phyloP scores from a whole-genome alignment of 2,329 filamentous ascomycete genomes.

The Uncinocarpus reesii region DNA sequence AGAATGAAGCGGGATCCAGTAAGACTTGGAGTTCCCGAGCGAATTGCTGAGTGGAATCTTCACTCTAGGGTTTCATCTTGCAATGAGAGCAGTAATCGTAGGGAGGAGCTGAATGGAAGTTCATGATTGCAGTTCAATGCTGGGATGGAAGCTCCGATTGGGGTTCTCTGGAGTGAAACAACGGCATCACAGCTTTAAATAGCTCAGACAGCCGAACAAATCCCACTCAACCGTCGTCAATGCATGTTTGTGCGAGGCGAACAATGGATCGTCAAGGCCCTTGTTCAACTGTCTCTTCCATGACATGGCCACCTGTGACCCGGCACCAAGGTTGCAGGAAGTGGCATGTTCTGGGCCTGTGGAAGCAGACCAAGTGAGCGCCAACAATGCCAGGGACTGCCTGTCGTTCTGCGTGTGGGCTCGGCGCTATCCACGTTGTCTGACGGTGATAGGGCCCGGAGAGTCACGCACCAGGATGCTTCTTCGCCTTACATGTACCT shows the following conservation, averaged over 20 bases:
- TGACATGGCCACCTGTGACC: constrained; percentile 5
- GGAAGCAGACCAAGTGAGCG: constrained; percentile 5
- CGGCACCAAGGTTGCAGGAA: constrained; percentile 10
- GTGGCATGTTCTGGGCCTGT: constrained; percentile 11
- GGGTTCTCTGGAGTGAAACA: neutral
- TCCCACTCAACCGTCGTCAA: no score
- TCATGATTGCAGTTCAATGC: no score
- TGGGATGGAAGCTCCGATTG: neutral
- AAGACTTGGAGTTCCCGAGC: no score
- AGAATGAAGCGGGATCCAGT: neutral
- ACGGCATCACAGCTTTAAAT: no score
- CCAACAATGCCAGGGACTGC: constrained; percentile 10
- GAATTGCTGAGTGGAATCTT: no score
- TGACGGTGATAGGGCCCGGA: neutral
- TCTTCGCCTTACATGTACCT: neutral
- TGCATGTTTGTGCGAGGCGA: constrained; percentile 1
- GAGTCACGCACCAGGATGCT: neutral
- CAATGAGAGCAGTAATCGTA: no score
- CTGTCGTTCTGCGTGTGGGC: constrained; percentile 1
- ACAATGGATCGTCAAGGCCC: constrained; percentile 7
- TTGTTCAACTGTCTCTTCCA: neutral
- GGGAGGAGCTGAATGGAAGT: no score
- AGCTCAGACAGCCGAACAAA: no score
- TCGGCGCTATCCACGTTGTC: constrained; percentile 10
- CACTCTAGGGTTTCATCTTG: no score